Conservation (phyloP, 148 eudicot genomes). For the Polygonum maritimum region DNA sequence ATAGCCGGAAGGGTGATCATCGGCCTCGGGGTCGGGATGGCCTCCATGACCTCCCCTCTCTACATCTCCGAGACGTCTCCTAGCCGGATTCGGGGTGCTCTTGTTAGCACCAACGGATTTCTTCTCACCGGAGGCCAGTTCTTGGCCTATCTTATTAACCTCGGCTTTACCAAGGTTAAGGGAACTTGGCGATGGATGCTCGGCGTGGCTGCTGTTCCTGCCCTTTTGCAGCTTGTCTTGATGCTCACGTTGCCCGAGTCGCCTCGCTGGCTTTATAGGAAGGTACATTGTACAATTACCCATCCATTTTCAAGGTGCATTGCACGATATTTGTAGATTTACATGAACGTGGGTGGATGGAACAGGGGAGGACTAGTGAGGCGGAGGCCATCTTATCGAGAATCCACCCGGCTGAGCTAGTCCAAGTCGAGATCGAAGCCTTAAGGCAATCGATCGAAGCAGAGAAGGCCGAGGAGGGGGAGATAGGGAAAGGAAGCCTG, state of each 20-base stretch:
- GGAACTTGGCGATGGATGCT: slow-evolving; percentile 93
- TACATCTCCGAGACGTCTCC: slow-evolving; percentile 79
- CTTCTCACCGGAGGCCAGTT: slow-evolving; percentile 64
- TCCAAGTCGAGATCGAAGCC: slow-evolving; percentile 51
- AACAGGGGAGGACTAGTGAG: slow-evolving; percentile 42
- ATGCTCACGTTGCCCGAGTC: slow-evolving; percentile 74
- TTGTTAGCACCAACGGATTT: slow-evolving; percentile 64
- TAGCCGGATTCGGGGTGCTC: slow-evolving; percentile 57
- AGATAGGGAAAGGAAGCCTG: slow-evolving; percentile 24
- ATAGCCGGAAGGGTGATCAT: slow-evolving; percentile 55
- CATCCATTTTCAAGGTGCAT: no score
- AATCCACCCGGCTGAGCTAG: slow-evolving; percentile 57
- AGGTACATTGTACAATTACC: slow-evolving; percentile 20
- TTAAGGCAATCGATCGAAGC: slow-evolving; percentile 42
- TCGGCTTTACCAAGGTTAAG: slow-evolving; percentile 50
- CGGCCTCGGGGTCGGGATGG: slow-evolving; percentile 86
- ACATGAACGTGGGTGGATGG: no score
- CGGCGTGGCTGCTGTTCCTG: slow-evolving; percentile 74
- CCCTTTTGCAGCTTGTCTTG: slow-evolving; percentile 48
- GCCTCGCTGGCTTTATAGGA: slow-evolving; percentile 71
- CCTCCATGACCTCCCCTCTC: slow-evolving; percentile 73
- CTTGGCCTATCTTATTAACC: slow-evolving; percentile 49
- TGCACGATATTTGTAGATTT: no score
- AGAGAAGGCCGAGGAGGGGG: slow-evolving; percentile 38
- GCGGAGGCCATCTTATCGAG: slow-evolving; percentile 59